Percentiles rank a stretch among this genome's conserved stretches.
phyloP scores from a whole-genome alignment of 2,329 filamentous ascomycete genomes.

The Leptodontidium sp. region DNA sequence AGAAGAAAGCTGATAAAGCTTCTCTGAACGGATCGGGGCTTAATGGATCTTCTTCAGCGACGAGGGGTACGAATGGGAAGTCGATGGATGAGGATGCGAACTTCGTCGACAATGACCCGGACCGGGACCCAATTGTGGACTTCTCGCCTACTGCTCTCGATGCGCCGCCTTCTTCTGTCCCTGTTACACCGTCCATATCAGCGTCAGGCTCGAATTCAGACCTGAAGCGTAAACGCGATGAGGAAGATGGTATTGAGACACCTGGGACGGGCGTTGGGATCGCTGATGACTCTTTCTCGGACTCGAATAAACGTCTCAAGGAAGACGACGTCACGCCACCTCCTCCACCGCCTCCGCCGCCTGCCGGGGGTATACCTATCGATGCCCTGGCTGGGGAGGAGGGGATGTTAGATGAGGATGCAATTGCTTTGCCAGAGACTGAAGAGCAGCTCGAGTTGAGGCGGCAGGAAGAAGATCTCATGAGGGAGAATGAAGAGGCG shows the following conservation, averaged over 20 bases:
- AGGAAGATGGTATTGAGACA: constrained; percentile 55
- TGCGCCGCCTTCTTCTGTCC: constrained; percentile 42
- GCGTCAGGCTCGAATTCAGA: constrained; percentile 45
- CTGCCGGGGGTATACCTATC: constrained; percentile 18
- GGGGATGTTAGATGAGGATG: neutral
- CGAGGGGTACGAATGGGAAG: constrained; percentile 46
- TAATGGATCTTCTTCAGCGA: constrained; percentile 36
- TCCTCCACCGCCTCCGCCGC: constrained; percentile 39
- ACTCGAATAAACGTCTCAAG: constrained; percentile 44
- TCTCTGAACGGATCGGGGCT: constrained; percentile 39
- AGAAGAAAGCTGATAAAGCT: constrained; percentile 65
- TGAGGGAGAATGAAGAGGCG: constrained; percentile 45
- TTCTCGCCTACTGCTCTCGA: constrained; percentile 26
- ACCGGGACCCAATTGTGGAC: constrained; percentile 46
- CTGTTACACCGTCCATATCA: constrained; percentile 57
- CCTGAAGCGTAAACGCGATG: constrained; percentile 67
- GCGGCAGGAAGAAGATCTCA: constrained; percentile 44
- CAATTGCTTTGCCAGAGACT: constrained; percentile 15
- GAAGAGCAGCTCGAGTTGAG: constrained; percentile 38
- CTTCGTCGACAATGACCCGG: constrained; percentile 35
- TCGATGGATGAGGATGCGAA: constrained; percentile 42
- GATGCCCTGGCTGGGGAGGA: constrained; percentile 22
- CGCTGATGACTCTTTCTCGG: constrained; percentile 31
- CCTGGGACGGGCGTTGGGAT: constrained; percentile 9
- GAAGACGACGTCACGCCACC: constrained; percentile 41